Evolutionary conservation across 2,329 filamentous ascomycete species (phyloP), one percentile per base, ranked within the genome.

Genomic region (Fusarium setosum): DNA sequence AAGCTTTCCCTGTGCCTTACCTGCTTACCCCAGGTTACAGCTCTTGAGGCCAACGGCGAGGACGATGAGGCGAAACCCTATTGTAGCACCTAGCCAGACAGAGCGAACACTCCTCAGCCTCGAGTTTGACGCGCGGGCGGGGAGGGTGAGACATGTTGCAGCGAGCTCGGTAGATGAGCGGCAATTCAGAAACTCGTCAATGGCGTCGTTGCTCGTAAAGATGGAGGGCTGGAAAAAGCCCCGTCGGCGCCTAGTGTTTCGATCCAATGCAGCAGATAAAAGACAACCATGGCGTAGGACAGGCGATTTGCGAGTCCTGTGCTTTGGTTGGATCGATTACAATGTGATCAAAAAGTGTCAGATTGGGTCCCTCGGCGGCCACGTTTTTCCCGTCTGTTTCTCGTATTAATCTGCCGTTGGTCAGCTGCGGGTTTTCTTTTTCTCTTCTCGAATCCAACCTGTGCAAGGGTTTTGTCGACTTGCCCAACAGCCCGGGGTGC

Each of bases 141-240:
- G 52, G 44, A 31, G 38, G 23, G 53, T 54, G 54, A 66, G 63
- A 66, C 58, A 66, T 49, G 48, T 41, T 57, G 34, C 45, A 44
- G 50, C 50, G 44, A 59, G 61, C 24, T 62, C 55, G 63, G 60
- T 56, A 71, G 58, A 61, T 69, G 40, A 29, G 47, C 50, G 59
- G 63, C 58, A 59, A 64, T 59, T 66, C 47, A 49, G 45, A 59
- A 54, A 67, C 31, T 61, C 65, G 57, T 65, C 54, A 68, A 68
- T 62, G 56, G 66, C 59, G 56, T 61, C 37, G 34, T 60, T 58
- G 32, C 34, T 48, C 49, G 24, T 48, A 52, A 50, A 57, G 17
- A 52, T 54, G 53, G 66, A 61, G 55, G 58, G 60, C 51, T 56
- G 57, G 18, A 56, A 55, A 48, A 61, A 17, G 59, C 59, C 38